Conservation (phyloP, 768 basidiomycete species). For the Pleurotus citrinopileatus region DNA sequence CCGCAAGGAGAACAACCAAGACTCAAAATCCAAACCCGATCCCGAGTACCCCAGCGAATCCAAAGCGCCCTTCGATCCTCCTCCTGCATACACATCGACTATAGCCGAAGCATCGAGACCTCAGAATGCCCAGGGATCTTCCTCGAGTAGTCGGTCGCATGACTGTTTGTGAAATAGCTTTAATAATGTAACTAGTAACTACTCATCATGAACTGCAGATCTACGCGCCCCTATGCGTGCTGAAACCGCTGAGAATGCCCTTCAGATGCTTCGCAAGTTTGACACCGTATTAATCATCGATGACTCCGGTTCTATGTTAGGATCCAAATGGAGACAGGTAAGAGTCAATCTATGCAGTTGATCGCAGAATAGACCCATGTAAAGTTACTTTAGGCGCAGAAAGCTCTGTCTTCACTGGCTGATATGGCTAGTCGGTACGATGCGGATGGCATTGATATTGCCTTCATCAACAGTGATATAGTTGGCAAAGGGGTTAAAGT, state of each 20-base stretch:
- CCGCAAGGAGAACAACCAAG: not conserved
- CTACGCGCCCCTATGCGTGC: constrained; percentile 8
- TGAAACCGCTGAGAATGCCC: constrained; percentile 9
- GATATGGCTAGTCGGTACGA: constrained; percentile 48
- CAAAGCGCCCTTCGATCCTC: not conserved
- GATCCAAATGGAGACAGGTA: constrained; percentile 44
- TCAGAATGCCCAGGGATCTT: not conserved
- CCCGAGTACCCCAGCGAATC: no score
- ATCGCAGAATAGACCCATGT: not conserved
- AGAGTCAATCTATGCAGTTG: constrained; percentile 6
- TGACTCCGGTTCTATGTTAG: constrained; percentile 54
- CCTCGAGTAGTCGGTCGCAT: not conserved
- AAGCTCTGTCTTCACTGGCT: constrained; percentile 48
- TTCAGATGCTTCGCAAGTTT: constrained; percentile 5
- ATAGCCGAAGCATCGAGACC: not conserved
- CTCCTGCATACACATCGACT: not conserved
- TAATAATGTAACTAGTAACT: not conserved
- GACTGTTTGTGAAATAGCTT: not conserved
- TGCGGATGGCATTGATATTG: constrained; percentile 56
- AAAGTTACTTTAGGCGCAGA: constrained; percentile 30
- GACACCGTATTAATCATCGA: constrained; percentile 54
- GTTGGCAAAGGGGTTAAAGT: constrained; percentile 37
- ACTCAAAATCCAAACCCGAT: not conserved
- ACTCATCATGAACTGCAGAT: not conserved
- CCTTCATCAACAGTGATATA: constrained; percentile 49